Conservation (phyloP, 192 early-diverging fungal genomes). For the Gryganskiella cystojenkinii region DNA sequence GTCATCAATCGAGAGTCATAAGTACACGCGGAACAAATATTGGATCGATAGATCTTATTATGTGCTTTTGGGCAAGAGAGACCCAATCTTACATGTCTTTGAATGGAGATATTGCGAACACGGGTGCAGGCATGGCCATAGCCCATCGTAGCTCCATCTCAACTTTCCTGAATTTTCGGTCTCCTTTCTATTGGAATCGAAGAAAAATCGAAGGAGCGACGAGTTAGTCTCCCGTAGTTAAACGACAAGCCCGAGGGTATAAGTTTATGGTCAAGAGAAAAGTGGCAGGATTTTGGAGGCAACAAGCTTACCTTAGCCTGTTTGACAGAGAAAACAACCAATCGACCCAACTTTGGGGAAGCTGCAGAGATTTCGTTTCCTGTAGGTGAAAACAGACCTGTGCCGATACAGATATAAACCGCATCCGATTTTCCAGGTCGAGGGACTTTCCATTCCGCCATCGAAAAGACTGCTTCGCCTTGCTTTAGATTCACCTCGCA, state of each 20-base stretch:
- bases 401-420: slow-evolving; percentile 39
- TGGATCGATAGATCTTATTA: not conserved
- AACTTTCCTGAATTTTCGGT: slow-evolving; percentile 20
- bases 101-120: slow-evolving; percentile 40
- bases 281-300: no score
- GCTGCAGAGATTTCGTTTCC: slow-evolving; percentile 34
- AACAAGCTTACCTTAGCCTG: slow-evolving; percentile 49
- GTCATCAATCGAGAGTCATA: not conserved
- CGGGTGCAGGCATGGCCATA: slow-evolving; percentile 36
- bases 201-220: not conserved
- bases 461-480: slow-evolving; percentile 32
- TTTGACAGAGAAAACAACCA: slow-evolving; percentile 36
- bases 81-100: slow-evolving; percentile 18
- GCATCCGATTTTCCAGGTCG: slow-evolving; percentile 32
- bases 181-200: slow-evolving; percentile 10
- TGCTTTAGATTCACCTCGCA: slow-evolving; percentile 16
- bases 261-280: no score
- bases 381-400: slow-evolving; percentile 41
- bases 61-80: not conserved
- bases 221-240: not conserved
- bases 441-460: slow-evolving; percentile 44
- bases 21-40: not conserved
- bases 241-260: no score
- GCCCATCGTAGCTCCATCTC: slow-evolving; percentile 38
- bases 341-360: slow-evolving; percentile 30